Evolutionary conservation across 371 early-diverging fungal species (phyloP).

Genomic region (Fennellomyces sp.): DNA sequence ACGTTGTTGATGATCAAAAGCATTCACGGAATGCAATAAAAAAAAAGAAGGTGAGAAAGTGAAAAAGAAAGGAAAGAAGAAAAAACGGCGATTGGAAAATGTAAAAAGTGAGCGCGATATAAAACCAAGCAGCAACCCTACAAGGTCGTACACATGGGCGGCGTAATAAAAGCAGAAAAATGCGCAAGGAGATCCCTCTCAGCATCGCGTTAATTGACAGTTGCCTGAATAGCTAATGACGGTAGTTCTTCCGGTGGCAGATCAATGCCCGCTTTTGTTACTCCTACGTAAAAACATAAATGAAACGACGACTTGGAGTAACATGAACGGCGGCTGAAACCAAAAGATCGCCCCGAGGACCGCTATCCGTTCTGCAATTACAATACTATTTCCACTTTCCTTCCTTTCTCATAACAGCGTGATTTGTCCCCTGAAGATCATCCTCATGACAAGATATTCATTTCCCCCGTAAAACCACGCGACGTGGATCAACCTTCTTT

Average conservation of each 20-base stretch:
- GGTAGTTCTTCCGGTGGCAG: constrained; percentile 8
- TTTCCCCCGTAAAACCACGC: not conserved
- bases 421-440: not conserved
- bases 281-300: constrained; percentile 3
- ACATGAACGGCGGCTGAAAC: constrained; percentile 7
- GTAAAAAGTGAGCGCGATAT: not conserved
- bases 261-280: constrained; percentile 7
- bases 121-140: constrained; percentile 5
- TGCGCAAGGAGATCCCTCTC: not conserved
- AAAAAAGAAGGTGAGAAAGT: constrained; percentile 2
- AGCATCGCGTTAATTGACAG: constrained; percentile 16
- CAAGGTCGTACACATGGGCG: constrained; percentile 17
- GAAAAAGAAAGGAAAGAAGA: not conserved
- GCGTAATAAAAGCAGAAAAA: constrained; percentile 21
- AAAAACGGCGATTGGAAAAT: not conserved
- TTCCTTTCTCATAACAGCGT: not conserved
- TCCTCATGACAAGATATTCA: not conserved
- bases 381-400: not conserved
- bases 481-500: not conserved
- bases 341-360: constrained; percentile 12
- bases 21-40: constrained; percentile 18
- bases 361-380: not conserved
- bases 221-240: constrained; percentile 12
- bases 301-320: constrained; percentile 12
- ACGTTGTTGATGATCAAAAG: constrained; percentile 1